phyloP scores from a whole-genome alignment of 2,329 filamentous ascomycete species.

The Albophoma yamanashiensis region DNA sequence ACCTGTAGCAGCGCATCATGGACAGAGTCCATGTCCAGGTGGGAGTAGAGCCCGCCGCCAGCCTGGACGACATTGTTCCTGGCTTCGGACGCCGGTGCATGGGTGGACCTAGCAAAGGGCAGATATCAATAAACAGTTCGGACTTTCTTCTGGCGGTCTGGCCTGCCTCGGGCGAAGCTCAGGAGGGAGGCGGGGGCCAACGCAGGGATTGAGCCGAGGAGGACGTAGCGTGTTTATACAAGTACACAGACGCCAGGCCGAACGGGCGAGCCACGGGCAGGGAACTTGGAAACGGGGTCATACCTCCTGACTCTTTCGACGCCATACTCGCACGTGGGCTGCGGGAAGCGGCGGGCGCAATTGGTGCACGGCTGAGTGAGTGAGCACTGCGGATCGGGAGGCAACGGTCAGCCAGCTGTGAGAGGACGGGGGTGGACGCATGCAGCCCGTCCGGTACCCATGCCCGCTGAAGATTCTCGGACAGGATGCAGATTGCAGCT shows the following conservation, averaged over 20 bases:
- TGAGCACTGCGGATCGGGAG: conserved; percentile 30
- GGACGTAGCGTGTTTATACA: not conserved
- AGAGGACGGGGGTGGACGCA: not conserved
- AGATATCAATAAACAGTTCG: not conserved
- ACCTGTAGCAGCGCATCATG: conserved; percentile 23
- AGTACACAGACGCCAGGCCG: not conserved
- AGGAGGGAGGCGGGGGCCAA: not conserved
- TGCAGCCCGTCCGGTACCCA: conserved; percentile 1
- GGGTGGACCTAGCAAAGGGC: not conserved
- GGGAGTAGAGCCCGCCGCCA: conserved; percentile 19
- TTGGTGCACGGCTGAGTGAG: conserved; percentile 43
- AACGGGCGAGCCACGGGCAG: not conserved
- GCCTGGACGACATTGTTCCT: conserved; percentile 5
- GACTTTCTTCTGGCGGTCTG: not conserved
- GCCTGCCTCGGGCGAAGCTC: not conserved
- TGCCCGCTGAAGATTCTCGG: not conserved
- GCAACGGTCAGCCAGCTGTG: not conserved
- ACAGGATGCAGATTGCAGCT: not conserved
- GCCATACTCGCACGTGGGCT: conserved; percentile 37
- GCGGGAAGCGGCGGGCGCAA: conserved; percentile 40
- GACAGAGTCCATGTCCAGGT: conserved; percentile 23
- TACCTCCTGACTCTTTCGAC: conserved; percentile 13
- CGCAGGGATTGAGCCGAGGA: not conserved
- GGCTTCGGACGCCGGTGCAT: conserved; percentile 8
- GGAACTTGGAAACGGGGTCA: not conserved